Evolutionary conservation across 1,284 basidiomycete species (phyloP), one percentile per base, ranked within the genome.

Genomic region (Rhodotorula sp.): DNA sequence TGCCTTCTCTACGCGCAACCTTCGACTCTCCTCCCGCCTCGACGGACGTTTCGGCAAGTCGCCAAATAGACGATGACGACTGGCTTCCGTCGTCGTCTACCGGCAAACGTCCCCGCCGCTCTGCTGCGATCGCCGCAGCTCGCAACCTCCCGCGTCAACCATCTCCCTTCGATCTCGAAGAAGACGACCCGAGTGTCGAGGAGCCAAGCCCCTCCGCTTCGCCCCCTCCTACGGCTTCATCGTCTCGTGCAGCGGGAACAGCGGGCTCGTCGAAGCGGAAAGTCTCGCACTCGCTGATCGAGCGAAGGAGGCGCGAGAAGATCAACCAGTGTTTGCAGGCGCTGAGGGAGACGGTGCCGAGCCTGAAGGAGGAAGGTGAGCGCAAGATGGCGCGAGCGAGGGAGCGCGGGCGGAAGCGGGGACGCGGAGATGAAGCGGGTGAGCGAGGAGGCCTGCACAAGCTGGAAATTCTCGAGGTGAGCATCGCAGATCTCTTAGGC

Each of bases 221-320:
- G 11, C 51, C 62, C 1, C 52, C 64, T 2, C 51, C 51, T 27
- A 7, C 30, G 5, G 10, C 53, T 24, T 29, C 61, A 2, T 48
- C 53, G 7, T 52, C 54, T 15, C 24, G 63, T 7, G n/a, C 24
- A 2, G 46, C 24, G 4, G 62, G 44, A n/a, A 20, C 30, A 22
- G 19, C 39, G 1, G 48, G 44, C 11, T 13, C 52, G 1, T 85
- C 88, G 2, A 87, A 88, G 80, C 87, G 90, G 67, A 89, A 90
- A 78, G 85, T 90, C 55, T 90, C 90, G 79, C 90, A 91, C 76
- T 90, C 88, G 17, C 87, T 90, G 66, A 91, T 91, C 78, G 90
- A 91, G 81, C 90, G 91, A 76, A 87, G 89, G 0, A 82, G 90
- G 24, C 83, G 90, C 47, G 90, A 89, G 2, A 91, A 90, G 83